Conservation (phyloP, 2,329 filamentous ascomycete genomes). For the Didymella exigua region DNA sequence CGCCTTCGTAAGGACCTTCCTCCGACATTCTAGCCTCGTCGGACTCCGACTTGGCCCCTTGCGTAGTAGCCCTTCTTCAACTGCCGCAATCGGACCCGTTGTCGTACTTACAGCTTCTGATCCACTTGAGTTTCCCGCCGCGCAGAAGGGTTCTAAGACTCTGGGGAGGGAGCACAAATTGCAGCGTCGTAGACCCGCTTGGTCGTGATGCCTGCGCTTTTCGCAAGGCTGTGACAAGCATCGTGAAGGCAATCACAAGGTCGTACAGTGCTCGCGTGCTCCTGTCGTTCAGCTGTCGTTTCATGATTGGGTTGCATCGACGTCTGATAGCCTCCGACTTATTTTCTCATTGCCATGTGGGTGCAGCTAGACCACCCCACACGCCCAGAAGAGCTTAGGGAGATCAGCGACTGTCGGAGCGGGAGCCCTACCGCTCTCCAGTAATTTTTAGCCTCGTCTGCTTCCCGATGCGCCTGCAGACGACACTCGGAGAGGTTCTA, state of each 20-base stretch:
- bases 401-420: conserved; percentile 20
- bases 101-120: neutral
- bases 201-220: neutral
- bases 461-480: conserved; percentile 8
- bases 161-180: neutral
- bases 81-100: conserved; percentile 15
- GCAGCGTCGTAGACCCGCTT: neutral
- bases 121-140: conserved; percentile 9
- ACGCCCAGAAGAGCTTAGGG: conserved; percentile 13
- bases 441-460: conserved; percentile 16
- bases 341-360: conserved; percentile 15
- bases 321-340: conserved; percentile 7
- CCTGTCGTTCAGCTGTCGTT: conserved; percentile 4
- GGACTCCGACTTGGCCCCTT: conserved; percentile 4
- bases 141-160: conserved; percentile 1
- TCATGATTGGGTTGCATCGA: conserved; percentile 3
- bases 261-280: conserved; percentile 9
- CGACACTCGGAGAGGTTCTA: neutral
- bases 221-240: neutral
- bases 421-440: conserved; percentile 20
- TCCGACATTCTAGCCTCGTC: conserved; percentile 8
- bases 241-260: neutral
- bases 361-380: conserved; percentile 14
- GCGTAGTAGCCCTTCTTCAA: neutral
- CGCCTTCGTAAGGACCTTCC: conserved; percentile 3